Base-by-base conservation (phyloP, 352 stramenopile species). In the Phytophthora litchii region DNA sequence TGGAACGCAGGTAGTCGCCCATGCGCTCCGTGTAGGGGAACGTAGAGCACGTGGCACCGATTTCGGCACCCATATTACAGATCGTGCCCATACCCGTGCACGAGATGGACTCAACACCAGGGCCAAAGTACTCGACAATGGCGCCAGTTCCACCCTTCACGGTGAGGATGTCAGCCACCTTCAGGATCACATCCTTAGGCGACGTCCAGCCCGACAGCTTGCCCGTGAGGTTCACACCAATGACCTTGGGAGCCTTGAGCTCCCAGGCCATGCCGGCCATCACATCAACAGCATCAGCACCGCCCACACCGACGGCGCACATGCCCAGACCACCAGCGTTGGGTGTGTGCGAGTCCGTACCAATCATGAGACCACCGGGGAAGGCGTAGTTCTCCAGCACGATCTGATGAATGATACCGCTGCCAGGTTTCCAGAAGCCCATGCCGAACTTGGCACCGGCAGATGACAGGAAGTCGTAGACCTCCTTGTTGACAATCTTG, bases 361-460 rank as follows among this genome's bases (percentile, higher is more conserved):
- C 92, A 63, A 98, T 97, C 89, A 98, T 98, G 14, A 98, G 80
- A 82, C 92, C 92, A 59, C 92, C 92, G 7, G 92, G 92, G 78
- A 98, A 98, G 32, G 92, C 90, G 62, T 98, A 98, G 87, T 98
- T 98, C 72, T 98, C 92, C 10, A 98, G 72, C 43, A 98, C 89
- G 47, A 98, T 97, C 86, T 98, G 91, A 74, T 97, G 91, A 53
- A 97, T 97, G 58, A 97, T 97, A 63, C 91, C 91, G 45, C 84
- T 95, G 60, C 91, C 91, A 37, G 91, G 91, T 76, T 96, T 97
- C 91, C 91, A 97, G 76, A 97, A 97, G 31, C 91, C 91, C 68
- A 97, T 97, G 76, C 90, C 90, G 61, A 96, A 97, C 76, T 97
- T 97, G 65, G 90, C 90, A 54, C 87, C 89, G 40, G 90, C 86